A percentile compares a stretch with the other conserved stretches of the same genome.
phyloP scores from a whole-genome alignment of 108 stramenopile species.

The Cyclotella kingstonii region DNA sequence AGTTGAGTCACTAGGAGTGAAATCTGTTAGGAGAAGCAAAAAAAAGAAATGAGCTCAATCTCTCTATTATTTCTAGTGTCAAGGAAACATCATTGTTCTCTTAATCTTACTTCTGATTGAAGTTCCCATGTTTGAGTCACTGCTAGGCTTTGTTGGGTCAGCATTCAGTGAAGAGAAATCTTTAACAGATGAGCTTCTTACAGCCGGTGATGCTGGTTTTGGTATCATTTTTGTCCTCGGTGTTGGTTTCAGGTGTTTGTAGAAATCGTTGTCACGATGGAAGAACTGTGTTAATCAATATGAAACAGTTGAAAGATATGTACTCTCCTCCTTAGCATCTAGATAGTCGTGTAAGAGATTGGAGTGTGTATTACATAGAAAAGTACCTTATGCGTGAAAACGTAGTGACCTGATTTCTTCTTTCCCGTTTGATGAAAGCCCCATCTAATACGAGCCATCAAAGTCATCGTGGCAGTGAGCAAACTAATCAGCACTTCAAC shows the following conservation, averaged over 20 bases:
- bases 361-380: background rate
- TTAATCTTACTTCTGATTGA: background rate
- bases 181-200: background rate
- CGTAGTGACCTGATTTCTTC: slow-evolving; percentile 6
- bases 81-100: too few relatives aligned
- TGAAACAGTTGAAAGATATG: background rate
- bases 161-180: too few relatives aligned
- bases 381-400: slow-evolving; percentile 5
- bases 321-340: background rate
- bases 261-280: slow-evolving; percentile 5
- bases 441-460: background rate
- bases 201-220: background rate
- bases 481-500: background rate
- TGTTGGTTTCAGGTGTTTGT: slow-evolving; percentile 6
- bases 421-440: slow-evolving; percentile 10
- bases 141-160: too few relatives aligned
- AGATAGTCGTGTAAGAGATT: background rate
- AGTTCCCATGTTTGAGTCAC: background rate
- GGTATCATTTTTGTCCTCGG: slow-evolving; percentile 1
- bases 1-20: too few relatives aligned
- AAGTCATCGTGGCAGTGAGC: background rate
- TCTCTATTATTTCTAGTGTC: too few relatives aligned
- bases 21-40: too few relatives aligned
- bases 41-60: too few relatives aligned
- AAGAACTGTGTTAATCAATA: background rate